Percentiles rank a stretch among this genome's conserved stretches.
These are phyloP conservation scores for Elaeis oleifera DNA, from an alignment of 202 grass and related monocot species.

Conservation along the genomic window DNA sequence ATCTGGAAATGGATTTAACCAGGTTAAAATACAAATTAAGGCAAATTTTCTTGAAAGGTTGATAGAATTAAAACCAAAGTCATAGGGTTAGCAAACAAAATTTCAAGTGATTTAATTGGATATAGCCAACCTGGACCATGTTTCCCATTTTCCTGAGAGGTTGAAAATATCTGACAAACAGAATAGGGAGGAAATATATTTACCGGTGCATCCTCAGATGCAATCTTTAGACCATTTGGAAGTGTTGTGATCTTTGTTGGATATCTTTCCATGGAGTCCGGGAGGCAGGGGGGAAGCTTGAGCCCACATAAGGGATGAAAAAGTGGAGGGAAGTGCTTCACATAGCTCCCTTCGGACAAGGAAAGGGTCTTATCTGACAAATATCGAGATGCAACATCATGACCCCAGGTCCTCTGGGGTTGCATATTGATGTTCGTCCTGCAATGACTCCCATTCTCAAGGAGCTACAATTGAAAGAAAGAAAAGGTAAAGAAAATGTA, in stretches of 20 bases:
- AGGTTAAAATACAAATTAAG: not conserved
- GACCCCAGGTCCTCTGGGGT: not conserved
- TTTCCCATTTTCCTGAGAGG: too few species aligned
- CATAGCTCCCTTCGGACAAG: conserved; percentile 12
- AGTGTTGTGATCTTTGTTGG: conserved; percentile 71
- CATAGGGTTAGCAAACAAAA: too few species aligned
- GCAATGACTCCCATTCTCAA: too few species aligned
- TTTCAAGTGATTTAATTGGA: too few species aligned
- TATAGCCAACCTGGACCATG: too few species aligned
- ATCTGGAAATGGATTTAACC: too few species aligned
- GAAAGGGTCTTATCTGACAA: conserved; percentile 20
- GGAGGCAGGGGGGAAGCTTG: conserved; percentile 36
- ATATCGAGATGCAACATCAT: conserved; percentile 15
- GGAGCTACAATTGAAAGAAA: too few species aligned
- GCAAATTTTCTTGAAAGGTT: not conserved
- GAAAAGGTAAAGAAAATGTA: too few species aligned
- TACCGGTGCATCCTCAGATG: conserved; percentile 70
- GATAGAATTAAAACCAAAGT: too few species aligned
- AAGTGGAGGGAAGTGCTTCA: conserved; percentile 36
- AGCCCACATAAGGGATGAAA: conserved; percentile 36
- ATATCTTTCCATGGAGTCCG: conserved; percentile 31
- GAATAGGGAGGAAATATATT: not conserved
- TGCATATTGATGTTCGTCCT: too few species aligned
- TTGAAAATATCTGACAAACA: not conserved
- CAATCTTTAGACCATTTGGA: conserved; percentile 68